Evolutionary conservation across 176 grass and related monocot genomes (phyloP).

Genomic region (Leersia perrieri): DNA sequence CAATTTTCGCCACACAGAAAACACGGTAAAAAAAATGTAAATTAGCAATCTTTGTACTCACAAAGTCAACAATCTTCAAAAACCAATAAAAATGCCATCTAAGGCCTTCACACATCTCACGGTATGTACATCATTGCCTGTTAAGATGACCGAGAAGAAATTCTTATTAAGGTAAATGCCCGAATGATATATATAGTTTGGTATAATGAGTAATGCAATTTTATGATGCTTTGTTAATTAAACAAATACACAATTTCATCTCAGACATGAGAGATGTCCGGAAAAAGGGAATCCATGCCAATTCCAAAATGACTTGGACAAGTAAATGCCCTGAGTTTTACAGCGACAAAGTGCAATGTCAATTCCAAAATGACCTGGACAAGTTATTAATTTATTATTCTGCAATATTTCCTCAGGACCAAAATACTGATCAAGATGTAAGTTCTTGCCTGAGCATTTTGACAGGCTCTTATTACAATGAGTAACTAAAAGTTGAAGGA

Average conservation of each 20-base stretch:
- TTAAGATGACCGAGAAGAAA: slow-evolving; percentile 32
- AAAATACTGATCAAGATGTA: not conserved
- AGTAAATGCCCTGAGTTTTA: not conserved
- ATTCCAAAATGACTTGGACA: not conserved
- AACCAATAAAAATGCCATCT: not conserved
- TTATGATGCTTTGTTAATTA: not conserved
- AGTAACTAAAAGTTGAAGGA: not conserved
- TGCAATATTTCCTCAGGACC: not conserved
- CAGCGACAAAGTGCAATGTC: not conserved
- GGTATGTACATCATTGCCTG: slow-evolving; percentile 54
- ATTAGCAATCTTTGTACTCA: slow-evolving; percentile 22
- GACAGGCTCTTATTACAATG: slow-evolving; percentile 28
- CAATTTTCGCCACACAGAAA: not conserved
- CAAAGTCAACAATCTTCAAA: slow-evolving; percentile 14
- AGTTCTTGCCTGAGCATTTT: slow-evolving; percentile 3
- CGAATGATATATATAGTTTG: not conserved
- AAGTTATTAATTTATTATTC: not conserved
- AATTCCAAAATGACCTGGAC: not conserved
- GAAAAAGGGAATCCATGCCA: not conserved
- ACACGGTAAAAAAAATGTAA: not conserved
- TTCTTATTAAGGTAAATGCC: not conserved
- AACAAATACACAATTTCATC: not conserved
- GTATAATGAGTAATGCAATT: not conserved
- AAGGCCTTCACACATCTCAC: slow-evolving; percentile 8
- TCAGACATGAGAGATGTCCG: not conserved